Evolutionary conservation across 1,139 yeast species (phyloP), one percentile per base, ranked within the genome.

Genomic region (Candida anutae): DNA sequence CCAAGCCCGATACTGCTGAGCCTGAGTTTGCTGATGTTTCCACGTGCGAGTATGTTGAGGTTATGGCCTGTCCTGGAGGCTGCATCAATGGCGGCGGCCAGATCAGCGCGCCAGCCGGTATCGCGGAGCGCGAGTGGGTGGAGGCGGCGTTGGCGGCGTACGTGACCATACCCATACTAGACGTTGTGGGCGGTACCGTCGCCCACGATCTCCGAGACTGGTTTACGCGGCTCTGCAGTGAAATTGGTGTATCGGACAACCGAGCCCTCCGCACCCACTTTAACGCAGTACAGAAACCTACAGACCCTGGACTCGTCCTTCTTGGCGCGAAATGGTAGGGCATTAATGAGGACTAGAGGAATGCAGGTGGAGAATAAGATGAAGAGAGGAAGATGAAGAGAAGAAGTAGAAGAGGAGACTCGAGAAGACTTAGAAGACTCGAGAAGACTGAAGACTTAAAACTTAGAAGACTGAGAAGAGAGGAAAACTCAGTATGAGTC

Each of bases 31-130:
- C 76, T 0, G 90, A 82, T 38, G 79, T 90, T 1, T 55, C 72
- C 13, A 66, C 62, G 25, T 79, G 84, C 43, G 94, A 85, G 39
- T 84, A 82, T 44, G 85, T 90, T 4, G 98, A 90, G 45, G 82
- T 90, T 21, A 88, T 87, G 96, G 98, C 98, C 1, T 90, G 98
- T 51, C 98, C 98, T 3, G 85, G 84, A 21, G 99, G 98, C 1
- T 90, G 98, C 47, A 82, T 88, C 33, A 90, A 90, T 46, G 99
- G 99, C 6, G 97, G 98, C 12, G 99, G 99, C 0, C 90, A 87
- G 45, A 77, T 83, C 21, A 63, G 70, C 13, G 60, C 70, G 19
- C 75, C 82, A 0, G 45, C 42, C 5, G 55, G 45, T 3, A 38
- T 46, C 0, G 27, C 38, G 8, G 61, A 58, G 22, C 68, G 65